Conservation (phyloP, 2,329 filamentous ascomycete genomes). For the Aquanectria penicillioides region DNA sequence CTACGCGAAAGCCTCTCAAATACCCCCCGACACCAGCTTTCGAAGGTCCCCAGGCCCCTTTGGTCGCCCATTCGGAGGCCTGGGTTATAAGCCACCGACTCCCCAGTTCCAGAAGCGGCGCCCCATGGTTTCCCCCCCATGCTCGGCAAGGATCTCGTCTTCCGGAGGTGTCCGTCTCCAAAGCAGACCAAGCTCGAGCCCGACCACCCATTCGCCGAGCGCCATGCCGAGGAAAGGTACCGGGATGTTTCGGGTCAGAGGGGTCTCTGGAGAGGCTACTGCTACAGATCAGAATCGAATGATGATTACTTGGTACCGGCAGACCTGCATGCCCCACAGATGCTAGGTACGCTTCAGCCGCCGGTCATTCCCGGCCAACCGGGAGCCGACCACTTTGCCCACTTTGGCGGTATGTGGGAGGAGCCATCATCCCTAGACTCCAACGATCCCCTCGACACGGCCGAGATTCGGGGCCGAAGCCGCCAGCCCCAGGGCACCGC, state of each 20-base stretch:
- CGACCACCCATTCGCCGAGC: constrained; percentile 69
- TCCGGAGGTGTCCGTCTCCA: constrained; percentile 84
- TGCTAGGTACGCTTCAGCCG: constrained; percentile 62
- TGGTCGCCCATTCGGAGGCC: constrained; percentile 56
- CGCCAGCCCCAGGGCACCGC: constrained; percentile 53
- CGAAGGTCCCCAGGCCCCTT: constrained; percentile 49
- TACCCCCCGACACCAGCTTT: constrained; percentile 55
- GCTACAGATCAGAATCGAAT: constrained; percentile 56
- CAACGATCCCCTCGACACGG: constrained; percentile 29
- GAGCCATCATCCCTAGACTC: constrained; percentile 49
- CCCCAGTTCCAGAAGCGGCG: constrained; percentile 57
- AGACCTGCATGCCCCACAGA: constrained; percentile 56
- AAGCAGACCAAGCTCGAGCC: constrained; percentile 86
- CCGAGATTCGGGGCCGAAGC: constrained; percentile 41
- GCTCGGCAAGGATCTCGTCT: constrained; percentile 83
- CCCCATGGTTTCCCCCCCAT: constrained; percentile 79
- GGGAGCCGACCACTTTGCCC: constrained; percentile 12
- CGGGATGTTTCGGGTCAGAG: constrained; percentile 66
- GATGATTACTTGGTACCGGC: constrained; percentile 52
- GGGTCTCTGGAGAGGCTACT: constrained; percentile 84
- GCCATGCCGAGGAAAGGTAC: constrained; percentile 58
- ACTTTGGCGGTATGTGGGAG: constrained; percentile 41
- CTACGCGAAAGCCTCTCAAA: constrained; percentile 44
- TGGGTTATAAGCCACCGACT: constrained; percentile 46
- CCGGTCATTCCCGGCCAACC: constrained; percentile 53